Base-by-base conservation (phyloP, 768 basidiomycete species). In the Mycena belliarum region DNA sequence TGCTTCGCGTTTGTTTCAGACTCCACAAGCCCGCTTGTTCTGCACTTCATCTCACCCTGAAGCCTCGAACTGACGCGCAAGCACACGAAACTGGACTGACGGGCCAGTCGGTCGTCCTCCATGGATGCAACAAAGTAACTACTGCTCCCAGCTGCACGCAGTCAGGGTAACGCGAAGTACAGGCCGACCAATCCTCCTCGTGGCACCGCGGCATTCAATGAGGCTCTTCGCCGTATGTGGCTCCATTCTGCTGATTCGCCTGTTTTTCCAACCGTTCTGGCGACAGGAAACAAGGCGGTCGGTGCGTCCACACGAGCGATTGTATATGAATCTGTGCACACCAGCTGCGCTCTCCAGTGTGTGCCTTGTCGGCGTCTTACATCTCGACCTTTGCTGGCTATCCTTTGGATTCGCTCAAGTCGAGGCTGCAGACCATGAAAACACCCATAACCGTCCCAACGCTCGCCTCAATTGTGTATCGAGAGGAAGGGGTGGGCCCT, bases 381-480 rank as follows among this genome's bases (percentile, higher is more conserved):
- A 82, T 95, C 63, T 95, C 94, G 45, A 97, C 95, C 15, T 84
- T 96, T 67, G 89, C 90, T 55, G 95, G 95, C 48, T 96, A 95
- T 72, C 66, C 95, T 87, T 77, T 98, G 76, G 96, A 98, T 72
- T 93, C 91, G 52, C 82, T 98, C 75, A 98, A 98, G 76, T 95
- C 93, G 60, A 80, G 94, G 68, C 75, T 97, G 50, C 94, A 97
- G 74, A 93, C 92, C 42, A 88, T 85, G 49, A 87, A 89, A 70
- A 86, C 81, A 49, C 83, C 79, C 51, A 82, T 91, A 63, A 84
- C 90, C 9, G 85, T 96, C 52, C 84, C 86, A 25, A 81, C 78
- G 66, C 82, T 91, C 61, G 86, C 91, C 55, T 74, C 78, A 25
- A 74, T 87, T 63, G 87, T 94, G 25, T 91, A 91, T 72, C 82